phyloP scores from a whole-genome alignment of 768 basidiomycete genomes.

The Lentinula sp. region DNA sequence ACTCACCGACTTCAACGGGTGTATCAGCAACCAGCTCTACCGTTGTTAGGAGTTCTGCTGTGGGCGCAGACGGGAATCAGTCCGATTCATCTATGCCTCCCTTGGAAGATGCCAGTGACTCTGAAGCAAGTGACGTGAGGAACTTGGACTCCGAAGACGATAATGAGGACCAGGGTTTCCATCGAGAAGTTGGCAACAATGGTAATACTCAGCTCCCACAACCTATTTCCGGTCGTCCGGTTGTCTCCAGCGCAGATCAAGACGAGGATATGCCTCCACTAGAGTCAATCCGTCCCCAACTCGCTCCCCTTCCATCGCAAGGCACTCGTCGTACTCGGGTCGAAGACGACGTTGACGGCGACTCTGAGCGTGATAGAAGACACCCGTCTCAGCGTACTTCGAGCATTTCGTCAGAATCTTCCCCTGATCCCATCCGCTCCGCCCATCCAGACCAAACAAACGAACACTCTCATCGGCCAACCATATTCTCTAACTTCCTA shows the following conservation, averaged over 20 bases:
- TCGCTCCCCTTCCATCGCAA: constrained; percentile 2
- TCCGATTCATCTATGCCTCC: background rate
- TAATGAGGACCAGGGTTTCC: background rate
- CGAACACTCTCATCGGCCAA: background rate
- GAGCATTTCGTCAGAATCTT: constrained; percentile 16
- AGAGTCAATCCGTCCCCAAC: constrained; percentile 18
- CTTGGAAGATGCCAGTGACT: constrained; percentile 3
- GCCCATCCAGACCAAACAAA: background rate
- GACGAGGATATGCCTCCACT: constrained; percentile 23
- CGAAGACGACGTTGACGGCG: constrained; percentile 54
- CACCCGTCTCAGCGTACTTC: constrained; percentile 55
- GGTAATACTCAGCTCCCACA: background rate
- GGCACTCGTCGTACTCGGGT: constrained; percentile 45
- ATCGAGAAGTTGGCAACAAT: background rate
- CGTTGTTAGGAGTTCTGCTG: background rate
- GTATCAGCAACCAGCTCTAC: background rate
- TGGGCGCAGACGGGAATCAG: background rate
- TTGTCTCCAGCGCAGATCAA: constrained; percentile 14
- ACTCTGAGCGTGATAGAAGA: constrained; percentile 46
- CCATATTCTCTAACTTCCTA: background rate
- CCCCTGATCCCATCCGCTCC: constrained; percentile 8
- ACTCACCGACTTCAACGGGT: too few species aligned
- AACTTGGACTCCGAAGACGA: background rate
- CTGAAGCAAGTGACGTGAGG: background rate
- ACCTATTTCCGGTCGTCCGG: background rate